These are phyloP conservation scores for Cystobasidium tubakii DNA, from an alignment of 768 basidiomycete genomes.

Conservation along the genomic window DNA sequence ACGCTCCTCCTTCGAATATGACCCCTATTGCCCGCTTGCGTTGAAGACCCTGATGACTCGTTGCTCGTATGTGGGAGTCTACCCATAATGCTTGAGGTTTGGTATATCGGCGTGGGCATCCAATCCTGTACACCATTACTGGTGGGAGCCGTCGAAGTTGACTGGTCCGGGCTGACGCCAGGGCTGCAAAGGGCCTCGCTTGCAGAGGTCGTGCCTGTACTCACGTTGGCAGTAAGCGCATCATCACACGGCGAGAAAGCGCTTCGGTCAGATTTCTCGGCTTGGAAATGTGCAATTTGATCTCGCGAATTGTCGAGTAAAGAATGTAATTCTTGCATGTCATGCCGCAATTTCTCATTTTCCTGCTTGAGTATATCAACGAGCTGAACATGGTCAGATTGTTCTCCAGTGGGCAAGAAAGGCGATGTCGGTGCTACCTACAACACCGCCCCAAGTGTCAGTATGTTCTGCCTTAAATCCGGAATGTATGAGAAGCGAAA, in stretches of 20 bases:
- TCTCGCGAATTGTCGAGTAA: constrained; percentile 42
- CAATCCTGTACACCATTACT: constrained; percentile 19
- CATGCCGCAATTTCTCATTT: constrained; percentile 39
- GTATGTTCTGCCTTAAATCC: neutral
- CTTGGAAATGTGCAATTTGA: constrained; percentile 35
- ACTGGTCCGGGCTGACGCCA: neutral
- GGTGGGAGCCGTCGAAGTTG: constrained; percentile 3
- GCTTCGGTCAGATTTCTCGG: constrained; percentile 20
- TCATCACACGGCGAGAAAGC: constrained; percentile 36
- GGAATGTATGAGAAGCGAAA: too few species aligned
- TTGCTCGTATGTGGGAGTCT: constrained; percentile 16
- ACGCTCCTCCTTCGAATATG: neutral
- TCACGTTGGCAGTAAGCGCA: neutral
- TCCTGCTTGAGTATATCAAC: constrained; percentile 42
- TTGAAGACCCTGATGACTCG: neutral
- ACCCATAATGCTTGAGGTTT: constrained; percentile 1
- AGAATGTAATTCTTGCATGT: constrained; percentile 42
- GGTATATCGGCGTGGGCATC: constrained; percentile 18
- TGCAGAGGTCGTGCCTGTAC: neutral
- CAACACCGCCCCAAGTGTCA: neutral
- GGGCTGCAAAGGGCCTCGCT: constrained; percentile 13
- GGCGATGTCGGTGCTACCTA: neutral
- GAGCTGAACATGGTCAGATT: constrained; percentile 40
- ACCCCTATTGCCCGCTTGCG: neutral
- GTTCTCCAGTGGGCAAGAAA: constrained; percentile 4